These are phyloP conservation scores for Chaetomium tenue DNA, from an alignment of 495 filamentous ascomycete species.

Conservation along the genomic window DNA sequence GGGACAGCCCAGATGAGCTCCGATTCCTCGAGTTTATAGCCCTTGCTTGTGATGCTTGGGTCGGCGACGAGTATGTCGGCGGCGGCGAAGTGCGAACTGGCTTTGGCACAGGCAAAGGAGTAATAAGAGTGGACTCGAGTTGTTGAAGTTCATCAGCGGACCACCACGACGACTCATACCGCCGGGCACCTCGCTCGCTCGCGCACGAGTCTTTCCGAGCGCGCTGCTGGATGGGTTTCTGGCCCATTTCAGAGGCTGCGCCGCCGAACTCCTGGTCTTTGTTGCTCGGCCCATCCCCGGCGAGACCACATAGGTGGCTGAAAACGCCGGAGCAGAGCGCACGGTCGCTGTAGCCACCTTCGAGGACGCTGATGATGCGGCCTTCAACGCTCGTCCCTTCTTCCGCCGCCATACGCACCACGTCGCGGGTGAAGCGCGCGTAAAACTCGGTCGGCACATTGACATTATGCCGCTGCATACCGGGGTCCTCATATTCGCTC, in stretches of 20 bases:
- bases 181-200: constrained; percentile 28
- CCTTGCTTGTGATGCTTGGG: constrained; percentile 76
- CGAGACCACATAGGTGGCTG: constrained; percentile 80
- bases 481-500: constrained; percentile 84
- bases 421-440: constrained; percentile 80
- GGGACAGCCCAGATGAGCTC: constrained; percentile 42
- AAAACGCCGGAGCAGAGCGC: constrained; percentile 83
- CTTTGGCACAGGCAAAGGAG: constrained; percentile 48
- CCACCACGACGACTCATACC: constrained; percentile 78
- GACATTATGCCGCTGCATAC: constrained; percentile 92
- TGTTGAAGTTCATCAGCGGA: constrained; percentile 61
- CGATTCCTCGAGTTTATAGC: constrained; percentile 59
- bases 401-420: constrained; percentile 78
- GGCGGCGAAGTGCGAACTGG: constrained; percentile 54
- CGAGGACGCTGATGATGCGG: constrained; percentile 84
- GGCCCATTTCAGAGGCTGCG: constrained; percentile 54
- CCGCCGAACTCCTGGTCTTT: constrained; percentile 44
- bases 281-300: constrained; percentile 49
- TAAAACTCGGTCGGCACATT: constrained; percentile 98
- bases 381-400: constrained; percentile 74
- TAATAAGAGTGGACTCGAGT: constrained; percentile 56
- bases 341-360: constrained; percentile 92
- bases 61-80: constrained; percentile 69
- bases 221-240: constrained; percentile 43
- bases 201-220: constrained; percentile 35